A percentile compares a stretch with the other conserved stretches of the same genome.
Evolutionary conservation across 768 basidiomycete genomes (phyloP).

Genomic region (Pluteus cervinus): DNA sequence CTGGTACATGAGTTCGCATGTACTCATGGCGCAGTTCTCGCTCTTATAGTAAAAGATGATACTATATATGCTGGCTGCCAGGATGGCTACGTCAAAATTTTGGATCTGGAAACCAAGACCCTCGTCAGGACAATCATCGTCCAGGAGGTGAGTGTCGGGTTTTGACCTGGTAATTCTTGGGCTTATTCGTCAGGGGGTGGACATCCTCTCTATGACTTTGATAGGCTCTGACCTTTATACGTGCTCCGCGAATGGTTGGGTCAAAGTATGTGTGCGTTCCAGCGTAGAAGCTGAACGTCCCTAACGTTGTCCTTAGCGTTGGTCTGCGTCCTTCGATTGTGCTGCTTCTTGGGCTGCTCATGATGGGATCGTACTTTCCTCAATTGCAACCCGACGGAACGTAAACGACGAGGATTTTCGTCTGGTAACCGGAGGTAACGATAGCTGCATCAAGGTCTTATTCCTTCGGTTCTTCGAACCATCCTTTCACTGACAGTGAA

Average conservation of each 20-base stretch:
- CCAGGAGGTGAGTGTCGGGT: constrained; percentile 51
- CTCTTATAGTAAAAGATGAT: constrained; percentile 66
- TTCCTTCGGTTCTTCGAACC: not conserved
- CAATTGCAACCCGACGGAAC: constrained; percentile 43
- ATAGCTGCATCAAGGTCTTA: constrained; percentile 76
- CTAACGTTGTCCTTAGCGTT: constrained; percentile 42
- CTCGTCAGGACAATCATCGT: constrained; percentile 83
- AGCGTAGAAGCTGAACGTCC: not conserved
- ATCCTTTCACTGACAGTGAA: not conserved
- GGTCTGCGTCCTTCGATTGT: constrained; percentile 81
- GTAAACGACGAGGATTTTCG: constrained; percentile 22
- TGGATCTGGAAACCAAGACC: constrained; percentile 87
- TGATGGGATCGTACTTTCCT: constrained; percentile 77
- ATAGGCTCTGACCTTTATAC: constrained; percentile 62
- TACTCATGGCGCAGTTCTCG: constrained; percentile 75
- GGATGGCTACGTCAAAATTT: constrained; percentile 86
- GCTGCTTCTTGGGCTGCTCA: constrained; percentile 82
- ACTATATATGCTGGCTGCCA: constrained; percentile 92
- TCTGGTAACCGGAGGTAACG: constrained; percentile 79
- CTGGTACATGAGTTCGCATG: constrained; percentile 66
- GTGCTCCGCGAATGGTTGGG: constrained; percentile 57
- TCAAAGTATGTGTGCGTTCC: constrained; percentile 45
- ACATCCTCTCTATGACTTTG: constrained; percentile 77
- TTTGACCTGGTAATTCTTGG: constrained; percentile 1
- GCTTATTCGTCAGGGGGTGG: constrained; percentile 46